Evolutionary conservation across 805 yeast species (phyloP), one percentile per base, ranked within the genome.

Genomic region (Lipomyces sp.): DNA sequence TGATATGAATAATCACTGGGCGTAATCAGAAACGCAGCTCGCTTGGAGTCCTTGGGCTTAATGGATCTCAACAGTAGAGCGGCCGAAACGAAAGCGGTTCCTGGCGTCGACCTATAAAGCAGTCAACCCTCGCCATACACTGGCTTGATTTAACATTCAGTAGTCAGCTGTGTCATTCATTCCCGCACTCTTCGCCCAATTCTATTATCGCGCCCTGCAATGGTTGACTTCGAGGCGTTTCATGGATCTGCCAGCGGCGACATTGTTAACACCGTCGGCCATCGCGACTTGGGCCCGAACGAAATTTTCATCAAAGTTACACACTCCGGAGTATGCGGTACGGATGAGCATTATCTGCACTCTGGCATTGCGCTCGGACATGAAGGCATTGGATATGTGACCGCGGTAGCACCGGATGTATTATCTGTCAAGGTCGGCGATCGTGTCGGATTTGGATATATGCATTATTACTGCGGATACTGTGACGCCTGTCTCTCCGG

Each of bases 311-410:
- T 43, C 1, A 43, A 43, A 21, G 34, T 43, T 11, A 43, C 47
- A 2, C 47, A 43, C 35, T 43, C 40, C 11, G 47, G 47, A n/a
- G 31, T 24, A n/a, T 43, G 47, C 41, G 24, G 28, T 22, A 43
- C 47, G 13, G 47, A 43, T 18, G 34, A 28, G 18, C 47, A 43
- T 23, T 43, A 34, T n/a, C n/a, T 18, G 18, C 22, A 23, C 7
- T 14, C 23, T 13, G 40, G 32, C 22, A 35, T 16, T 16, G 41
- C 24, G 19, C 47, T 43, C 2, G 47, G 47, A n/a, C 47, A 43
- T 33, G 47, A 43, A 26, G 40, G 40, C 19, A 22, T n/a, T 26
- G 47, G 47, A n/a, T 28, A 34, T 26, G 47, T 43, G 13, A 24
- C n/a, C n/a, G 19, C 16, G 7, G 19, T 43, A 19, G 47, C 41